These are phyloP conservation scores for Pilatotrama ljubarskyi DNA, from an alignment of 768 basidiomycete species.

Conservation along the genomic window DNA sequence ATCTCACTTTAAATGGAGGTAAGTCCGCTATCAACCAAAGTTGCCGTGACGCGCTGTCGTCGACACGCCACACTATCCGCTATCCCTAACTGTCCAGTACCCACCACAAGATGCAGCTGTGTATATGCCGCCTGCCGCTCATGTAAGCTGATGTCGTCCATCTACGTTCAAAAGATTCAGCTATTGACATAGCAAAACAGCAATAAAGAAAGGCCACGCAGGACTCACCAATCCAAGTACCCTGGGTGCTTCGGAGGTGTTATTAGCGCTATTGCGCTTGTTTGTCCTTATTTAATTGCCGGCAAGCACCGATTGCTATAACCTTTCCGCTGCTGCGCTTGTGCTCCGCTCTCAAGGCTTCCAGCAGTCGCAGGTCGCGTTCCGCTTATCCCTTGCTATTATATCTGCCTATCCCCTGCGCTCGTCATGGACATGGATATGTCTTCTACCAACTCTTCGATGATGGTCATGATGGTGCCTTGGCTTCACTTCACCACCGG, in stretches of 20 bases:
- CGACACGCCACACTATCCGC: no score
- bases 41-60: no score
- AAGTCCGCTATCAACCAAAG: neutral
- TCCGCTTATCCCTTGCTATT: neutral
- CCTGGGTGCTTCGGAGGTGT: no score
- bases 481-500: slow-evolving; percentile 70
- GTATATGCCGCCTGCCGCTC: no score
- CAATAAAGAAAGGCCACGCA: no score
- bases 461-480: slow-evolving; percentile 49
- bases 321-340: neutral
- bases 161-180: no score
- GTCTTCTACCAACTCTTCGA: slow-evolving; percentile 6
- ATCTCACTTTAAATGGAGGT: neutral
- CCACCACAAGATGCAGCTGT: no score
- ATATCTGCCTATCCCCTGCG: neutral
- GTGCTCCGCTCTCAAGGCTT: neutral
- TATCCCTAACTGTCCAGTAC: no score
- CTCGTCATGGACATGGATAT: slow-evolving; percentile 1
- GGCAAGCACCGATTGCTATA: neutral
- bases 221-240: no score
- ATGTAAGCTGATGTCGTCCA: neutral
- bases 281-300: neutral
- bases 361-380: neutral
- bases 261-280: neutral
- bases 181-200: no score